Base-by-base conservation (phyloP, 192 early-diverging fungal genomes). In the Coemansia aciculifera region DNA sequence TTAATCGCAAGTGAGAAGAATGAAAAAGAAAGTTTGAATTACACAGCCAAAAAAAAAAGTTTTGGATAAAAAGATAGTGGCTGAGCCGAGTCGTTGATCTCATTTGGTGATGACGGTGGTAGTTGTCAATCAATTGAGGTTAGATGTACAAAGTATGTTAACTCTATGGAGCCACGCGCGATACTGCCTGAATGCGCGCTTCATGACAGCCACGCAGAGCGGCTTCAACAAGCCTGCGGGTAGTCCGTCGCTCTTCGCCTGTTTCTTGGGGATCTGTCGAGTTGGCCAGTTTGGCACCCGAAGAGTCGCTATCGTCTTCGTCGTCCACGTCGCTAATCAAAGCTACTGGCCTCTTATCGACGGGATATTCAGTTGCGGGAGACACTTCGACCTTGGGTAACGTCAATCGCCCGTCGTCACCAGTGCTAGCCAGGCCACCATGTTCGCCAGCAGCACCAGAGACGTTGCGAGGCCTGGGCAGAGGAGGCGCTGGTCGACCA, bases 121-220 rank as follows among this genome's bases (percentile, higher is more conserved):
- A 9, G 34, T 36, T 36, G 8, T 36, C 6, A 36, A 7, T 36
- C 8, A 8, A 36, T 36, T 36, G 34, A 7, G 34, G 34, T 36
- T 36, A 36, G 34, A 36, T 36, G 34, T 36, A 36, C 34, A 36
- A 8, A 9, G 6, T 6, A 36, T 6, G 5, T 36, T 36, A 36
- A 8, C 34, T 36, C 34, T 27, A 54, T 23, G 27, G 56, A 54
- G 49, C 37, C 38, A 36, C 34, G 1, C 57, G 48, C 57, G 63
- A 63, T 21, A 29, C 62, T 2, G 60, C 71, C 11, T 67, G 21
- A 8, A 62, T 63, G 17, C 79, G 74, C 17, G 79, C 79, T 21
- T 82, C 79, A 17, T 77, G 79, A 43, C 79, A 82, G 24, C 68
- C 59, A 9, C 75, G 64, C 61, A 82, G 48, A 0, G 79, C 79